phyloP scores from a whole-genome alignment of 768 basidiomycete genomes.

The Hysterangium stoloniferum region DNA sequence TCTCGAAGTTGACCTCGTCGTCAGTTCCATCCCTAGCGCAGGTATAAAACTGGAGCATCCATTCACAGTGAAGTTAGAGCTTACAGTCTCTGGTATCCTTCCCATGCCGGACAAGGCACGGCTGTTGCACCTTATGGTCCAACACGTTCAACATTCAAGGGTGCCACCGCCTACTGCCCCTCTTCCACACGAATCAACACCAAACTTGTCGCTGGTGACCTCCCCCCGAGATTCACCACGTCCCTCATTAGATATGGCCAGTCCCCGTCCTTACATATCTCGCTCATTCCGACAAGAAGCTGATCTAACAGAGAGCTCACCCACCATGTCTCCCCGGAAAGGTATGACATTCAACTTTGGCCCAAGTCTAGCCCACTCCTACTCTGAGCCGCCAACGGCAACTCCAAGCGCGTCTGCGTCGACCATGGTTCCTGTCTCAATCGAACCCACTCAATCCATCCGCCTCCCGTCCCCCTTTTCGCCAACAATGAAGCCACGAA shows the following conservation, averaged over 20 bases:
- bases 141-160: conserved; percentile 49
- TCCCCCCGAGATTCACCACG: conserved; percentile 24
- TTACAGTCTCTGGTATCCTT: conserved; percentile 43
- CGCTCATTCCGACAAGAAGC: conserved; percentile 8
- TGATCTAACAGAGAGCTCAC: not conserved
- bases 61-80: conserved; percentile 47
- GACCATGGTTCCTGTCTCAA: conserved; percentile 23
- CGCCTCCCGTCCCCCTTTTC: conserved; percentile 33
- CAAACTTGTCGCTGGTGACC: conserved; percentile 9
- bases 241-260: conserved; percentile 18
- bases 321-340: not conserved
- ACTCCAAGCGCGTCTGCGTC: conserved; percentile 25
- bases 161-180: conserved; percentile 17
- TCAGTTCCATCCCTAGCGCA: conserved; percentile 38
- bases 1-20: conserved; percentile 51
- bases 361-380: not conserved
- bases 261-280: not conserved
- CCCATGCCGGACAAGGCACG: conserved; percentile 30
- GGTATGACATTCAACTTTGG: not conserved
- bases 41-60: conserved; percentile 46
- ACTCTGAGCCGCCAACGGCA: conserved; percentile 1
- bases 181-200: conserved; percentile 12
- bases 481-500: not conserved
- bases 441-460: not conserved
- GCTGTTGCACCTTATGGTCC: conserved; percentile 47